Evolutionary conservation across 192 early-diverging fungal species (phyloP).

Genomic region (Lunasporangiospora selenospora): DNA sequence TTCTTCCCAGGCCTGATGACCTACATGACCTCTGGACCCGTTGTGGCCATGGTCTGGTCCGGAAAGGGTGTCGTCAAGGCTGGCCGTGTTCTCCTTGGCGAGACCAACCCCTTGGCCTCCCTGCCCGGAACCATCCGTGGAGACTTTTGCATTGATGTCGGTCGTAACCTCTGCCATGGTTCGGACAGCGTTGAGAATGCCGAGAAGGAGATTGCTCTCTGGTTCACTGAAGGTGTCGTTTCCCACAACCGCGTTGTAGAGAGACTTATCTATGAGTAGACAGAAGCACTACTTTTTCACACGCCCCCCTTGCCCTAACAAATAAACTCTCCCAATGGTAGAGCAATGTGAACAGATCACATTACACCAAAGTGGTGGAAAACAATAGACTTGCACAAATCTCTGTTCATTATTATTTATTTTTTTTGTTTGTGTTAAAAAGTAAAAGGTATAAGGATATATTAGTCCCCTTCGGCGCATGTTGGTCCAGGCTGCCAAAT

Average conservation of each 20-base stretch:
- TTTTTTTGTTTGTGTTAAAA: conserved; percentile 10
- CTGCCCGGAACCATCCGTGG: conserved; percentile 95
- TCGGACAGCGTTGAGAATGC: conserved; percentile 89
- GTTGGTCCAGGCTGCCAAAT: conserved; percentile 42
- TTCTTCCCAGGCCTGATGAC: conserved; percentile 88
- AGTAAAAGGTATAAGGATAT: conserved; percentile 1
- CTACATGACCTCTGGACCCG: conserved; percentile 93
- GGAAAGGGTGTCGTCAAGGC: conserved; percentile 92
- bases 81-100: conserved; percentile 87
- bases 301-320: too few species aligned
- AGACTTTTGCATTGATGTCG: conserved; percentile 88
- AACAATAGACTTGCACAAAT: background rate
- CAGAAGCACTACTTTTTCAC: too few species aligned
- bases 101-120: conserved; percentile 91
- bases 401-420: background rate
- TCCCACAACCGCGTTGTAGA: conserved; percentile 68
- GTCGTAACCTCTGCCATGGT: conserved; percentile 92
- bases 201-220: conserved; percentile 86
- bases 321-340: too few species aligned
- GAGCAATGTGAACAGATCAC: too few species aligned
- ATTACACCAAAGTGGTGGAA: background rate
- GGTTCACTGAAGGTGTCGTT: conserved; percentile 78
- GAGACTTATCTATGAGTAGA: conserved; percentile 79
- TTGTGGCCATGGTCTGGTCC: conserved; percentile 94
- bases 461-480: conserved; percentile 47